Evolutionary conservation across 169 alveolate genomes (phyloP).

Genomic region (Miamiensis avidus): DNA sequence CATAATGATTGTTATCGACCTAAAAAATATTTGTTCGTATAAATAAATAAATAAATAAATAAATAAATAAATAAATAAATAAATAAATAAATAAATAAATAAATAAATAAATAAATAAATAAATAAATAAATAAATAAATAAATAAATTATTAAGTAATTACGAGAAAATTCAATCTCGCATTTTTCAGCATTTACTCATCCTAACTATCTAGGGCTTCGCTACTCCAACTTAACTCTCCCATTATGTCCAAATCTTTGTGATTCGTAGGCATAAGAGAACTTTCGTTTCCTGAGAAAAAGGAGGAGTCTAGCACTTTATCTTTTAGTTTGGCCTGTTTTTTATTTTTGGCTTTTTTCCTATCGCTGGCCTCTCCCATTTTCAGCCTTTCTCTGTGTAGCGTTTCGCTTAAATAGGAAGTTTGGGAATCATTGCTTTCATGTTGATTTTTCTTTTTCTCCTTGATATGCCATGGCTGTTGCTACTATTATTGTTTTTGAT

Average conservation of each 20-base stretch:
- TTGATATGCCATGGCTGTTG: too few species aligned
- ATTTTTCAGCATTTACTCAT: not conserved
- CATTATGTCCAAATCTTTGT: not conserved
- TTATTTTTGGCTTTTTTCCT: not conserved
- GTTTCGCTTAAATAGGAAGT: too few species aligned
- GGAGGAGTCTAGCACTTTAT: not conserved
- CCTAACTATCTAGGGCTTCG: not conserved
- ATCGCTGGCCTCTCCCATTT: not conserved
- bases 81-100: too few species aligned
- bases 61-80: too few species aligned
- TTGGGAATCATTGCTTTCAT: not conserved
- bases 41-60: too few species aligned
- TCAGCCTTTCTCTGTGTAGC: too few species aligned
- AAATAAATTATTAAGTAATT: too few species aligned
- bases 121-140: too few species aligned
- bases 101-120: too few species aligned
- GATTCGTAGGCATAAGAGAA: not conserved
- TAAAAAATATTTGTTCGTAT: too few species aligned
- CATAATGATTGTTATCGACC: not conserved
- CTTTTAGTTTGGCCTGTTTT: too few species aligned
- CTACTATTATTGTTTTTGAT: too few species aligned
- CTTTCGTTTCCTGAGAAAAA: not conserved
- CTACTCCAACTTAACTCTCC: not conserved
- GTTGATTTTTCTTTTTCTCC: not conserved
- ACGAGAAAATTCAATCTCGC: not conserved